Evolutionary conservation across 2,329 filamentous ascomycete species (phyloP), one percentile per base, ranked within the genome.

Genomic region (Ampelomyces quisqualis): DNA sequence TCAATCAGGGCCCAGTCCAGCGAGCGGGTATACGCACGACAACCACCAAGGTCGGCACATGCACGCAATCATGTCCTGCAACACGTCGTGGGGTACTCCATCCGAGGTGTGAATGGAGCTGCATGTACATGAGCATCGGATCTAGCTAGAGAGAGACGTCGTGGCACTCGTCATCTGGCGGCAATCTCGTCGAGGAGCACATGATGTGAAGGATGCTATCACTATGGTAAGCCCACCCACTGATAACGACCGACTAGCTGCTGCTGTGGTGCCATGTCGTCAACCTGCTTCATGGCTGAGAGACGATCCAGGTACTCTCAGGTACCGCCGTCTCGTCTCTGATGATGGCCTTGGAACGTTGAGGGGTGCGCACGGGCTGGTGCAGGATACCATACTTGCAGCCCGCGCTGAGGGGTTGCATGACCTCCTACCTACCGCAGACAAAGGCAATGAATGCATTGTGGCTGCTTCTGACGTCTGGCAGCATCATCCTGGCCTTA

Each of bases 51-150:
- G 40, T 51, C 53, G 50, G 51, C 44, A 46, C 49, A 52, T 52
- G 48, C 43, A 52, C 38, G 51, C 51, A 53, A 51, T 49, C 30
- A 46, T 47, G 32, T 31, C 45, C 45, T 51, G 47, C 57, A 40
- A 46, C 47, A 24, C 20, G 31, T 32, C 28, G 40, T 33, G 31
- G 36, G 40, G 36, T 40, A 34, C 22, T 27, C 32, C 14, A 34
- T 23, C 38, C 44, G 34, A 45, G 34, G 34, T 22, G 40, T 35
- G 41, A 40, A 45, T 40, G 27, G 39, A 39, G 20, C 21, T 38
- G 30, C 17, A 31, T 27, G 28, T 8, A 31, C 7, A 19, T n/a
- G 15, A 31, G 17, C 14, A 17, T 14, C 29, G n/a, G 5, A 10
- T 9, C 17, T 17, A 31, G n/a, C 29, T 9, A 31, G 15, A 31